phyloP scores from a whole-genome alignment of 2,329 filamentous ascomycete species.

The Arachnopeziza araneosa region DNA sequence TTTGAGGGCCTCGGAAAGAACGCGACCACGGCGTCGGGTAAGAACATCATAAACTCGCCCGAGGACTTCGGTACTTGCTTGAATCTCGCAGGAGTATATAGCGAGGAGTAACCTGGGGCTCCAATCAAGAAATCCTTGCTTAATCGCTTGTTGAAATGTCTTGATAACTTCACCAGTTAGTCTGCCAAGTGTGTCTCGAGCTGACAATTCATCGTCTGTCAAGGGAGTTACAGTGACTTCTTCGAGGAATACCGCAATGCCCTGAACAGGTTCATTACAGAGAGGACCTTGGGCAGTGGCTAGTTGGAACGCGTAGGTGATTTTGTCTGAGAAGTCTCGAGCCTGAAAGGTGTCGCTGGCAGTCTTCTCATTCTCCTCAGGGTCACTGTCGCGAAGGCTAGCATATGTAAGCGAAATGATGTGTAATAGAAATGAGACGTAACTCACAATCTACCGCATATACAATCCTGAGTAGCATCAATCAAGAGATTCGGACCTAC shows the following conservation, averaged over 20 bases:
- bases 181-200: conserved; percentile 64
- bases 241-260: conserved; percentile 86
- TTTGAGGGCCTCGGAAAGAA: conserved; percentile 86
- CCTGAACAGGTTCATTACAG: conserved; percentile 89
- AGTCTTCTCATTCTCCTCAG: conserved; percentile 27
- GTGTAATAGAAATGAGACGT: neutral
- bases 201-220: conserved; percentile 47
- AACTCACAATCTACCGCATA: conserved; percentile 65
- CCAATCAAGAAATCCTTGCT: conserved; percentile 89
- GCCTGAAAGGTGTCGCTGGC: conserved; percentile 49
- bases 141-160: conserved; percentile 77
- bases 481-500: conserved; percentile 86
- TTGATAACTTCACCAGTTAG: conserved; percentile 92
- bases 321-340: conserved; percentile 79
- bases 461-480: conserved; percentile 68
- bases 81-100: conserved; percentile 98
- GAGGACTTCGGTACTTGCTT: conserved; percentile 91
- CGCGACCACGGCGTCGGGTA: conserved; percentile 84
- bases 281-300: conserved; percentile 83
- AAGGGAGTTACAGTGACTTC: conserved; percentile 59
- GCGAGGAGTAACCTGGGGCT: conserved; percentile 89
- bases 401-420: conserved; percentile 10
- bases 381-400: conserved; percentile 24
- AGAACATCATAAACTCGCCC: conserved; percentile 96
- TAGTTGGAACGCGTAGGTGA: conserved; percentile 90